These are phyloP conservation scores for Ophiostoma sp. DNA, from an alignment of 2,329 filamentous ascomycete genomes.

Conservation along the genomic window DNA sequence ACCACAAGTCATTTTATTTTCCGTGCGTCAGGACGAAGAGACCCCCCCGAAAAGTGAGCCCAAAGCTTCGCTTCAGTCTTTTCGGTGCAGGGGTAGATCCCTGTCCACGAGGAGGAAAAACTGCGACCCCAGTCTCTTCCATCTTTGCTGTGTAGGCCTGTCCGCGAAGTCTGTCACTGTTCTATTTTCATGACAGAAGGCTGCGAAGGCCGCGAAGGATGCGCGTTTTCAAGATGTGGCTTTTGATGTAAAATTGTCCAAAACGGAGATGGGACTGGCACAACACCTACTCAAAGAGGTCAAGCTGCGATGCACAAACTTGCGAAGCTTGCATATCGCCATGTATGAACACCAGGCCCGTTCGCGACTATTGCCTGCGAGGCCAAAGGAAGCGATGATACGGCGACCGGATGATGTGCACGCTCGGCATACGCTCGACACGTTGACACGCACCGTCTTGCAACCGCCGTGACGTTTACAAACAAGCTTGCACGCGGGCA, in stretches of 20 bases:
- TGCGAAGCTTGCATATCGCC: background rate
- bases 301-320: background rate
- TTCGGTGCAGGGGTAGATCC: background rate
- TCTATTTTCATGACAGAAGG: background rate
- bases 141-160: slow-evolving; percentile 1
- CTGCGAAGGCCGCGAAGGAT: background rate
- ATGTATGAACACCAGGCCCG: background rate
- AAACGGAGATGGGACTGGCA: background rate
- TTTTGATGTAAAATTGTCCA: background rate
- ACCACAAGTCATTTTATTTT: slow-evolving; percentile 27
- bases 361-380: background rate
- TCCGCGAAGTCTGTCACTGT: background rate
- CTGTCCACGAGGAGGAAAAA: background rate
- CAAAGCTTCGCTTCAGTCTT: slow-evolving; percentile 5
- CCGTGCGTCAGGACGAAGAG: slow-evolving; percentile 3
- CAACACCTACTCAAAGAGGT: background rate
- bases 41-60: background rate
- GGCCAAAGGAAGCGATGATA: background rate
- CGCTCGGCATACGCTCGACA: background rate
- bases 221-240: background rate
- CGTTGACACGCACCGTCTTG: background rate
- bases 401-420: background rate
- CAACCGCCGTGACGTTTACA: background rate
- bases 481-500: background rate
- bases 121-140: background rate